Percentiles rank a stretch among this genome's conserved stretches.
Conservation (phyloP, 139 green algal species). For the Tetradesmus obliquus region DNA sequence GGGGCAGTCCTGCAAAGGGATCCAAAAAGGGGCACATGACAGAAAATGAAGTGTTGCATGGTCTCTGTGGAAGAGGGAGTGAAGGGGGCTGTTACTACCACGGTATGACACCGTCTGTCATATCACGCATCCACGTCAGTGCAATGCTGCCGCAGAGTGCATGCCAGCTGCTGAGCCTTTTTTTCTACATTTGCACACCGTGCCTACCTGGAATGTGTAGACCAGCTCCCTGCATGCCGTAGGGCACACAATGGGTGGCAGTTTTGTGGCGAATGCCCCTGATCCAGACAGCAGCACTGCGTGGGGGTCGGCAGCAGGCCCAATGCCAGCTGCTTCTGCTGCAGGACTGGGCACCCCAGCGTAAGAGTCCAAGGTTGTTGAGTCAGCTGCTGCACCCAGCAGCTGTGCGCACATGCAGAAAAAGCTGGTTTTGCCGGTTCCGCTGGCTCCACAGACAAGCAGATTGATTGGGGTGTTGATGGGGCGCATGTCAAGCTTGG, state of each 20-base stretch:
- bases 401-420: background rate
- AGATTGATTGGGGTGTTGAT: background rate
- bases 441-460: background rate
- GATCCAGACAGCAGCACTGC: background rate
- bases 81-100: too few relatives aligned
- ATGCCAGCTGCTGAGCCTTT: too few relatives aligned
- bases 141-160: too few relatives aligned
- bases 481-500: background rate
- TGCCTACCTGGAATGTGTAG: background rate
- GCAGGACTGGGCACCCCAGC: too few relatives aligned
- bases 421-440: conserved; percentile 10
- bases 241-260: background rate
- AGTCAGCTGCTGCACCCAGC: background rate
- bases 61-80: background rate
- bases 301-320: background rate
- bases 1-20: background rate
- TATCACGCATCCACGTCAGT: too few relatives aligned
- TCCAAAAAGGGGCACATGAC: too few relatives aligned
- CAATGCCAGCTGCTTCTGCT: background rate
- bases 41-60: background rate
- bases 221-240: conserved; percentile 8
- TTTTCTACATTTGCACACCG: too few relatives aligned
- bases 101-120: too few relatives aligned
- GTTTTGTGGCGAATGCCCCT: background rate
- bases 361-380: background rate